Evolutionary conservation across 2,329 filamentous ascomycete genomes (phyloP).

Genomic region (Hypoxylon sp.): DNA sequence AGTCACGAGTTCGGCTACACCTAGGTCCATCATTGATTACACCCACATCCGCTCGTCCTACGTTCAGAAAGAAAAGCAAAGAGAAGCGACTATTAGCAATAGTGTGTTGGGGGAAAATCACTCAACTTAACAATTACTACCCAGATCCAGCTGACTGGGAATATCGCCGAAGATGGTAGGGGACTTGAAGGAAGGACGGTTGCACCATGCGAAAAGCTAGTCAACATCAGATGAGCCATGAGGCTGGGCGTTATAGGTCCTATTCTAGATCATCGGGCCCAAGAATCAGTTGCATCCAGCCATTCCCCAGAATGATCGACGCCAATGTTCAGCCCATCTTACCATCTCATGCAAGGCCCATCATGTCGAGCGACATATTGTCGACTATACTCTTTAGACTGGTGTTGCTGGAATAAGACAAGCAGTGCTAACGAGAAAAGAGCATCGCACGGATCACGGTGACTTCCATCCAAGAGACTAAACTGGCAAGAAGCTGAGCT

Average conservation of each 20-base stretch:
- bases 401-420: neutral
- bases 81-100: neutral
- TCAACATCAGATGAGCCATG: conserved; percentile 33
- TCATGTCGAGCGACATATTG: neutral
- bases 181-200: neutral
- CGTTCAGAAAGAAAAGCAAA: conserved; percentile 5
- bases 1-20: conserved; percentile 31
- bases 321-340: conserved; percentile 21
- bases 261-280: conserved; percentile 34
- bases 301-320: conserved; percentile 32
- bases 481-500: conserved; percentile 8
- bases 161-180: conserved; percentile 15
- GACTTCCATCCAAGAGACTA: conserved; percentile 7
- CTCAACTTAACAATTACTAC: conserved; percentile 26
- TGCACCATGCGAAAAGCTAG: conserved; percentile 16
- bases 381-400: conserved; percentile 4
- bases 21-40: conserved; percentile 8
- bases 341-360: conserved; percentile 8
- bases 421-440: conserved; percentile 2
- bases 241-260: conserved; percentile 22
- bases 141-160: conserved; percentile 38
- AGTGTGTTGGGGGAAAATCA: conserved; percentile 14
- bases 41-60: conserved; percentile 20
- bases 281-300: conserved; percentile 24
- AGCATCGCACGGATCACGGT: conserved; percentile 11